Conservation (phyloP, 2,329 filamentous ascomycete species). For the Lojkania enalia region DNA sequence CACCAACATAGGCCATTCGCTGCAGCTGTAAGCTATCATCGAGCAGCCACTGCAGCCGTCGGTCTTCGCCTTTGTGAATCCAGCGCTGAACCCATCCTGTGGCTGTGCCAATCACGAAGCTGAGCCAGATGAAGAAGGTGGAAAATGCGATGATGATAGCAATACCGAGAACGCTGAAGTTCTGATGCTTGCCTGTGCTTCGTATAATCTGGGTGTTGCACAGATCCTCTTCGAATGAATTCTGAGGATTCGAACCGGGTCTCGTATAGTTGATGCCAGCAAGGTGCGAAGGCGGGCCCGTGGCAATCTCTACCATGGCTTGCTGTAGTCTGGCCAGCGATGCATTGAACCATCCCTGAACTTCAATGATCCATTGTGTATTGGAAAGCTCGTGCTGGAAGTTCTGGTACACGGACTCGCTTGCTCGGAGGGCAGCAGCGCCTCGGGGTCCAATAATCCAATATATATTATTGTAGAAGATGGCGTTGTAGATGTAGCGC, state of each 20-base stretch:
- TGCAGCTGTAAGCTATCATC: conserved; percentile 15
- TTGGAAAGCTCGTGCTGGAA: conserved; percentile 3
- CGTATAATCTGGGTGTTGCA: conserved; percentile 10
- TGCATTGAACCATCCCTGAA: conserved; percentile 10
- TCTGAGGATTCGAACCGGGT: conserved; percentile 4
- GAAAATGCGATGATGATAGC: conserved; percentile 9
- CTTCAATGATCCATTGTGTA: conserved; percentile 11
- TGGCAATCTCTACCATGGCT: conserved; percentile 11
- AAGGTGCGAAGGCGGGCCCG: conserved; percentile 8
- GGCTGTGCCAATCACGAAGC: conserved; percentile 5
- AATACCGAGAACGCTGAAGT: conserved; percentile 11
- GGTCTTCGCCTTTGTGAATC: too few relatives aligned
- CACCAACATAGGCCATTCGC: conserved; percentile 11
- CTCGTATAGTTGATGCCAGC: conserved; percentile 4
- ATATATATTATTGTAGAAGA: conserved; percentile 6
- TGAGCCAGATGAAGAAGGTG: conserved; percentile 10
- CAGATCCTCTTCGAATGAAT: conserved; percentile 7
- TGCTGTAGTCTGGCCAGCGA: conserved; percentile 10
- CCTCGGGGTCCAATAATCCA: conserved; percentile 13
- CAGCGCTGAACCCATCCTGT: conserved; percentile 5
- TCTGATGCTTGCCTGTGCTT: conserved; percentile 5
- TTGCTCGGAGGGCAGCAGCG: conserved; percentile 9
- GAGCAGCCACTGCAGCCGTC: conserved; percentile 11
- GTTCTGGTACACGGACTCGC: conserved; percentile 3
- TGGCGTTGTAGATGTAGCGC: conserved; percentile 5